phyloP scores from a whole-genome alignment of 306 rosid genomes.

The Sicyos baderoa region DNA sequence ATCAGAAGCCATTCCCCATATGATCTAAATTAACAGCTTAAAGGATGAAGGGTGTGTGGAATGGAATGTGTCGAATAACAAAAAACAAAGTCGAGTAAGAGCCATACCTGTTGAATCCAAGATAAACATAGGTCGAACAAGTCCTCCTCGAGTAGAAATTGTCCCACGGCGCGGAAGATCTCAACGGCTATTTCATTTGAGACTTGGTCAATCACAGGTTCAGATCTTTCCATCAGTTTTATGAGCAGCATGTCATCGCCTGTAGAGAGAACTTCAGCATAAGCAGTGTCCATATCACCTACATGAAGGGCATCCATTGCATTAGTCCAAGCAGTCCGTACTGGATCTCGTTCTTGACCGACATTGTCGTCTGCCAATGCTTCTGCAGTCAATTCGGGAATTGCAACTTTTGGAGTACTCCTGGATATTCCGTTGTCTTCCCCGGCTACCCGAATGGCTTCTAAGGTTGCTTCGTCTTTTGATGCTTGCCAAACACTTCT shows the following conservation, averaged over 20 bases:
- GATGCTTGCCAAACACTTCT: constrained; percentile 99
- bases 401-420: constrained; percentile 52
- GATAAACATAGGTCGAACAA: constrained; percentile 71
- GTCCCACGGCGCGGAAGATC: constrained; percentile 60
- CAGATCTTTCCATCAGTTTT: constrained; percentile 86
- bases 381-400: constrained; percentile 81
- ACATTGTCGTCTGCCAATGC: constrained; percentile 60
- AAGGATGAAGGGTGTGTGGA: background rate
- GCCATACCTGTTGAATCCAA: constrained; percentile 90
- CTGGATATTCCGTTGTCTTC: constrained; percentile 78
- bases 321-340: constrained; percentile 83
- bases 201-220: constrained; percentile 78
- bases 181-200: constrained; percentile 67
- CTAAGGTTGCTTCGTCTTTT: constrained; percentile 94
- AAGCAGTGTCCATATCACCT: constrained; percentile 78
- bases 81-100: background rate
- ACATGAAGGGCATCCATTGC: constrained; percentile 90
- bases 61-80: background rate
- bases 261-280: constrained; percentile 66
- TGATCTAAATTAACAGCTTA: background rate
- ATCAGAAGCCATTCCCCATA: background rate
- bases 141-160: constrained; percentile 64
- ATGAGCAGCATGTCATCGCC: constrained; percentile 82
- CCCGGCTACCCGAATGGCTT: constrained; percentile 92
- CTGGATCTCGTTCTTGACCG: constrained; percentile 71